Evolutionary conservation across 169 alveolate species (phyloP), one percentile per base, ranked within the genome.

Genomic region (Plasmodium fragile): DNA sequence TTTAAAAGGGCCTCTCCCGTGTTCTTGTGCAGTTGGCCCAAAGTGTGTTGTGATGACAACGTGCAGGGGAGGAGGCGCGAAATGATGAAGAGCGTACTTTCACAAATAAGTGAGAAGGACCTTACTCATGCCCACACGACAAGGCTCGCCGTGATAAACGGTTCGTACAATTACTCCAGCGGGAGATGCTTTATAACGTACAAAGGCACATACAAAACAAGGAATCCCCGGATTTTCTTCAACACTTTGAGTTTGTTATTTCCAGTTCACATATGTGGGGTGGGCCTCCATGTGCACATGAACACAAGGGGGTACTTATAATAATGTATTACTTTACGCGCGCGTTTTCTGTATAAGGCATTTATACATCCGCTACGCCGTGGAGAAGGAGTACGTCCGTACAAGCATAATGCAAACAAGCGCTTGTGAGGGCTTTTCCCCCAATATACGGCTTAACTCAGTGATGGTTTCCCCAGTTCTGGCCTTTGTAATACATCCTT

Each of bases 301-400:
- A 59, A 59, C 73, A 59, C 25, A 25, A 2, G 75, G 75, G 34
- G 75, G 4, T 25, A 65, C 36, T 22, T 8, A 65, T 3, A 65
- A 28, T 25, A 28, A 16, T 49, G 59, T 49, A 49, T 16, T 49
- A 1, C 59, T 65, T 65, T 65, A 28, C 10, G 36, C 39, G 75
- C 36, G 75, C 3, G 41, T n/a, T 65, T 65, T 25, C n/a, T 65
- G 75, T 65, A 65, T 65, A 65, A 65, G 13, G 36, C 75, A 65
- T 65, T 65, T 65, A 65, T 65, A 65, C 75, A 65, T 65, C 30
- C 39, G 36, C 75, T 65, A 65, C 75, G 75, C 75, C 18, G 59
- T 3, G 59, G 22, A 7, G 59, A 16, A 49, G 59, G 22, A 49
- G 22, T 49, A 16, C 59, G 59, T 49, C 59, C 59, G 22, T 49